Evolutionary conservation across 495 filamentous ascomycete genomes (phyloP), one percentile per base, ranked within the genome.

Genomic region (Neurospora africana): DNA sequence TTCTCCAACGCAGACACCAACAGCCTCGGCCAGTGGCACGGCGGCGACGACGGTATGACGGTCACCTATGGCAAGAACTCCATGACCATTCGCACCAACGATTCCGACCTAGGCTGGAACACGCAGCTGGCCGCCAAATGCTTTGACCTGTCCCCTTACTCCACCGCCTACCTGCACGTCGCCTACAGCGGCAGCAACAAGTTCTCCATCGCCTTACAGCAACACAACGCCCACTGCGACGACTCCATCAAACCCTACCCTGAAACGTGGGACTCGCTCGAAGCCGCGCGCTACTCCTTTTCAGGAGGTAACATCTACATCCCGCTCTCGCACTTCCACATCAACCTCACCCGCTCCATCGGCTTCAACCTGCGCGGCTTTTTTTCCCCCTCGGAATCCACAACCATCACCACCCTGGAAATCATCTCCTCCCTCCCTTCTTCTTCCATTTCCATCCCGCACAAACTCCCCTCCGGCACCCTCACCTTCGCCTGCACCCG

Each of bases 311-410:
- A 93, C 75, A 89, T 93, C 75, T 93, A 91, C 78, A 87, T 93
- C 68, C 92, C 92, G 0, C 78, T 94, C n/a, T 83, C 82, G 37
- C 92, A 94, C 79, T 94, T 94, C 82, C 81, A 84, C 72, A 84
- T 93, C 73, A 83, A 92, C 77, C 85, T 87, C 2, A 81, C 79
- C 41, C 84, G 87, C 5, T 76, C 85, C 27, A 84, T 93, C 47
- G 91, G 91, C 5, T 82, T 94, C 69, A 88, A 88, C 2, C 83
- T 94, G 53, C 86, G 89, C 75, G 91, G 89, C 1, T 93, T 93
- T 80, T 92, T 88, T 78, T 85, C 83, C 6, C 53, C 53, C 0
- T 72, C 78, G 1, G 83, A 85, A 13, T 68, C 86, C 4, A 89
- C 87, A 5, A 75, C 80, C 36, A 77, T 94, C 58, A 82, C 86